These are phyloP conservation scores for Pseudognaphalium luteoalbum DNA, from an alignment of 129 eudicot genomes.

Conservation along the genomic window DNA sequence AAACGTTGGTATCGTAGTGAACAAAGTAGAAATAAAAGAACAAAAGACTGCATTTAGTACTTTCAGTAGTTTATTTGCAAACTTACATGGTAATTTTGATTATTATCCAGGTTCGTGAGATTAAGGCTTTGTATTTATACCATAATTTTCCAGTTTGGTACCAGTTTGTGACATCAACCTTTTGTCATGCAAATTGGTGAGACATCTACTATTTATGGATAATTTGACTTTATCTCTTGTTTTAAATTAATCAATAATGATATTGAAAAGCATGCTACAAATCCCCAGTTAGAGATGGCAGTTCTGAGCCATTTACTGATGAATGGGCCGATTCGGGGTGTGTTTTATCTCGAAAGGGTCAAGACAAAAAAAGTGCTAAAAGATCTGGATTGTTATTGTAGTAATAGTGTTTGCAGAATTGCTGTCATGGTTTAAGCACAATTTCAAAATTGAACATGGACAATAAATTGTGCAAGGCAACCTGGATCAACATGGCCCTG, in stretches of 20 bases:
- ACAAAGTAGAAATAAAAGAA: constrained; percentile 3
- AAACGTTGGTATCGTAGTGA: background rate
- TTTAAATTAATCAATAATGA: background rate
- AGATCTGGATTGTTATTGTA: background rate
- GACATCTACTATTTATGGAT: constrained; percentile 21
- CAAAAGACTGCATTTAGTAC: background rate
- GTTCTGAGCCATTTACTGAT: background rate
- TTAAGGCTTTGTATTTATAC: constrained; percentile 65
- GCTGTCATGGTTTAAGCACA: too few species aligned
- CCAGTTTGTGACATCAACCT: constrained; percentile 93
- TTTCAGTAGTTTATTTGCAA: background rate
- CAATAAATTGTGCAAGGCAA: background rate
- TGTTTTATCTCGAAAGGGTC: background rate
- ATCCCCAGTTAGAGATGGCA: background rate
- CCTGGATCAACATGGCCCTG: too few species aligned
- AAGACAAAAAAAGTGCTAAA: background rate
- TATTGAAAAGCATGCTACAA: background rate
- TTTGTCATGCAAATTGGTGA: constrained; percentile 94
- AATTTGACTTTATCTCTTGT: constrained; percentile 12
- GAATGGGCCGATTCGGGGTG: background rate
- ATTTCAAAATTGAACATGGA: background rate
- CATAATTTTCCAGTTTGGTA: constrained; percentile 85
- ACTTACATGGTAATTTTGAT: constrained; percentile 11
- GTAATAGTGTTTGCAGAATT: background rate
- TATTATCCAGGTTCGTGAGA: constrained; percentile 24